These are phyloP conservation scores for Naganishia onofrii DNA, from an alignment of 768 basidiomycete genomes.

Conservation along the genomic window DNA sequence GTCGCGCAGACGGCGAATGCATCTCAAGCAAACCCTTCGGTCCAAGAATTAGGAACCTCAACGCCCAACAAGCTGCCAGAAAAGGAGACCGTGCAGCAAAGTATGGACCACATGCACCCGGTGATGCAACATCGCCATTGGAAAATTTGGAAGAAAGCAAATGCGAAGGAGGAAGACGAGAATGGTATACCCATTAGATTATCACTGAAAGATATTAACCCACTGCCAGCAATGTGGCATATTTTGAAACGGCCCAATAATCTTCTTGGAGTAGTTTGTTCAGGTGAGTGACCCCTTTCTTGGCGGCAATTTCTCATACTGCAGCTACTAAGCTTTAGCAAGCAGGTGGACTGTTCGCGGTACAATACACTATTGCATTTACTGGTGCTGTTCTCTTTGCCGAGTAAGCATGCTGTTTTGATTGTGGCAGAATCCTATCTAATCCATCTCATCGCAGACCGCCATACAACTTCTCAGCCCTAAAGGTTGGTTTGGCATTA, in stretches of 20 bases:
- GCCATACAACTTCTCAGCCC: conserved; percentile 65
- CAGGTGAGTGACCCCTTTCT: conserved; percentile 56
- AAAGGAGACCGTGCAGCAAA: background rate
- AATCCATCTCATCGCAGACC: conserved; percentile 35
- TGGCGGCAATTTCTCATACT: background rate
- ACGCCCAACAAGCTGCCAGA: background rate
- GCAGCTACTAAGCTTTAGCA: conserved; percentile 27
- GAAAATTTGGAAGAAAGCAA: conserved; percentile 32
- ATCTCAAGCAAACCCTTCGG: background rate
- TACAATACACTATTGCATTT: conserved; percentile 69
- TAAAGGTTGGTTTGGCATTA: conserved; percentile 72
- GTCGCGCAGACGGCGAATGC: background rate
- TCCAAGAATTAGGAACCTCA: background rate
- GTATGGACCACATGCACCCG: background rate
- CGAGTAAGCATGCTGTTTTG: conserved; percentile 36
- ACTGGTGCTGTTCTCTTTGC: conserved; percentile 69
- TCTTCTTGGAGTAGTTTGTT: conserved; percentile 63
- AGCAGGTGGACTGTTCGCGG: conserved; percentile 68
- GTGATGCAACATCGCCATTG: conserved; percentile 22
- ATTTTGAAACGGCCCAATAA: conserved; percentile 69
- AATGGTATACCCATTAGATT: conserved; percentile 56
- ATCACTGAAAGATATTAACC: conserved; percentile 71
- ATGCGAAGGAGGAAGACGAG: conserved; percentile 30
- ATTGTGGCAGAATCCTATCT: background rate
- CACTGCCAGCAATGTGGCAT: conserved; percentile 62